These are phyloP conservation scores for Fagopyrum tataricum DNA, from an alignment of 148 eudicot species.

Conservation along the genomic window DNA sequence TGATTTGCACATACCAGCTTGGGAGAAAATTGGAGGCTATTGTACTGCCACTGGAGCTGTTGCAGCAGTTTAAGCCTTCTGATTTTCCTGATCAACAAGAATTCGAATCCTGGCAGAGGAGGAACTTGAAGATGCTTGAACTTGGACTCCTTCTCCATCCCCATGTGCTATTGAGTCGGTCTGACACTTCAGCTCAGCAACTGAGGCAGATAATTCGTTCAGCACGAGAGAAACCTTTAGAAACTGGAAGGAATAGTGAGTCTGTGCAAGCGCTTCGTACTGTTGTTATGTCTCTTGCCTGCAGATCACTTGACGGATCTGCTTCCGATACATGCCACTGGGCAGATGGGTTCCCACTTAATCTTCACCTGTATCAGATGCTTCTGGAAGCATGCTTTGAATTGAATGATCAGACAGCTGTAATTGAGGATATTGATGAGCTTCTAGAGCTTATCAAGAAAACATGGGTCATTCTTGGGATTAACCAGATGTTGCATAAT, in stretches of 20 bases:
- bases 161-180: conserved; percentile 51
- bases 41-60: conserved; percentile 77
- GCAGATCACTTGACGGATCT: conserved; percentile 69
- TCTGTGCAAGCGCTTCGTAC: conserved; percentile 50
- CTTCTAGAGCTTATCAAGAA: conserved; percentile 77
- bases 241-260: conserved; percentile 72
- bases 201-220: conserved; percentile 58
- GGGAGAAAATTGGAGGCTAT: conserved; percentile 73
- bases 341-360: conserved; percentile 93
- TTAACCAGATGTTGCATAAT: conserved; percentile 68
- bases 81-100: conserved; percentile 72
- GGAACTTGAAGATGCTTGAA: conserved; percentile 75
- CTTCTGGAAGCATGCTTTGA: conserved; percentile 88
- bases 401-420: conserved; percentile 52
- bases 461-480: conserved; percentile 81
- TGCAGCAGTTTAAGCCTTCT: conserved; percentile 69
- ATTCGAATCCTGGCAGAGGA: conserved; percentile 68
- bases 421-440: conserved; percentile 87
- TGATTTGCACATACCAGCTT: conserved; percentile 38
- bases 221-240: conserved; percentile 48
- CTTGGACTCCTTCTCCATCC: conserved; percentile 82
- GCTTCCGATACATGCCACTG: conserved; percentile 65
- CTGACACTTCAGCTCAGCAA: conserved; percentile 39
- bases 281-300: conserved; percentile 58
- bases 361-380: conserved; percentile 63